Evolutionary conservation across 1,139 yeast genomes (phyloP).

Genomic region (Zygosaccharomyces pseudobailii): DNA sequence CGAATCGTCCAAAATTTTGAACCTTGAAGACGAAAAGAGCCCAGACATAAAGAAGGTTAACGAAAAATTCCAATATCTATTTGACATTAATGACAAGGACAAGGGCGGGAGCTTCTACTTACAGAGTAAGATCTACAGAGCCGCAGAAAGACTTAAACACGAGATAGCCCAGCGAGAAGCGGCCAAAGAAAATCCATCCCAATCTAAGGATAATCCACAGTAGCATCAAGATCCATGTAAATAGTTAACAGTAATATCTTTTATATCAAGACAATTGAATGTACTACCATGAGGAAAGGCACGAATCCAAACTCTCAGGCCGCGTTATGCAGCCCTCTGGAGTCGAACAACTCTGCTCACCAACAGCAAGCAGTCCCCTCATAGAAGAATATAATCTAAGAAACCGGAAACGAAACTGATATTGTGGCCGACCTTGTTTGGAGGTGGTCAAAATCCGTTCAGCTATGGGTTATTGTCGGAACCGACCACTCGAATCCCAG

Average conservation of each 20-base stretch:
- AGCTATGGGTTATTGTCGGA: slow-evolving; percentile 36
- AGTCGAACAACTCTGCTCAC: slow-evolving; percentile 29
- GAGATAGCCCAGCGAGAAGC: slow-evolving; percentile 43
- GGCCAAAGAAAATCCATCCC: slow-evolving; percentile 12
- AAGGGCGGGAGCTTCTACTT: slow-evolving; percentile 91
- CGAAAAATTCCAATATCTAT: slow-evolving; percentile 74
- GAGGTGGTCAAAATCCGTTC: slow-evolving; percentile 35
- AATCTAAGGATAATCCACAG: slow-evolving; percentile 4
- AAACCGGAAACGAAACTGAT: slow-evolving; percentile 72
- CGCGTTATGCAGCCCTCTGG: slow-evolving; percentile 33
- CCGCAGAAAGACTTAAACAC: slow-evolving; percentile 59
- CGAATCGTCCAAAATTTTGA: slow-evolving; percentile 88
- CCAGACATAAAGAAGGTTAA: slow-evolving; percentile 58
- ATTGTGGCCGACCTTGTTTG: slow-evolving; percentile 50
- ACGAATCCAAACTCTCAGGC: slow-evolving; percentile 36
- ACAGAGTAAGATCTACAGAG: slow-evolving; percentile 87
- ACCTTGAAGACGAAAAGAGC: slow-evolving; percentile 55
- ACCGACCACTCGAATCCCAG: slow-evolving; percentile 31
- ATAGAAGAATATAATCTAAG: slow-evolving; percentile 48
- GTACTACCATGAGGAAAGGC: slow-evolving; percentile 36
- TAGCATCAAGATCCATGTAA: slow-evolving; percentile 8
- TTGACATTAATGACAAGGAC: slow-evolving; percentile 84
- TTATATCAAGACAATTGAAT: slow-evolving; percentile 17
- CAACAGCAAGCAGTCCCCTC: slow-evolving; percentile 22
- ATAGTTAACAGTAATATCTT: slow-evolving; percentile 2